Evolutionary conservation across 2,329 filamentous ascomycete species (phyloP).

Genomic region (Amphichorda felina): DNA sequence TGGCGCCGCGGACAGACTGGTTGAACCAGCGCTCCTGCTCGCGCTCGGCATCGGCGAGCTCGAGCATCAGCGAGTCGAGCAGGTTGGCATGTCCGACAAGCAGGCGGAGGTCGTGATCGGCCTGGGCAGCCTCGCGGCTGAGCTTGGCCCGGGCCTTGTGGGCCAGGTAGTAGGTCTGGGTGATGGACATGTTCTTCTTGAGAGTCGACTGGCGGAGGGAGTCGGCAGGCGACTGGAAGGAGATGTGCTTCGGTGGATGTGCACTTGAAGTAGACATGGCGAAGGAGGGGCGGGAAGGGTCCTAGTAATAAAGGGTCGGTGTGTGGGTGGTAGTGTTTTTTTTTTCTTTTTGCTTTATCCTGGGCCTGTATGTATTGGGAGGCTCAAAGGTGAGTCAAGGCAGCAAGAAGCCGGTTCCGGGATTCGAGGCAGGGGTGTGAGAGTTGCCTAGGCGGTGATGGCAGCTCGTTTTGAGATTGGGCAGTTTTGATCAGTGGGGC

Average conservation of each 20-base stretch:
- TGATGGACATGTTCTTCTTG: constrained; percentile 87
- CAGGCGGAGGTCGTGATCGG: constrained; percentile 88
- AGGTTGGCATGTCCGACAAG: constrained; percentile 98
- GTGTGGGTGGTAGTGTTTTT: neutral
- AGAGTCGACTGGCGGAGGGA: constrained; percentile 21
- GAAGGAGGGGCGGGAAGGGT: constrained; percentile 3
- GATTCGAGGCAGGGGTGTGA: constrained; percentile 3
- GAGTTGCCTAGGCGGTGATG: neutral
- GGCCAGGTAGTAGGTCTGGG: constrained; percentile 96
- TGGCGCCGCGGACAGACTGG: constrained; percentile 74
- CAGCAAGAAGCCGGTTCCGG: constrained; percentile 12
- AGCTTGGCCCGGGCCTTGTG: constrained; percentile 96
- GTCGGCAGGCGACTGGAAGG: constrained; percentile 5
- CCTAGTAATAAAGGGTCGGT: neutral
- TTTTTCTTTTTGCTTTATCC: constrained; percentile 6
- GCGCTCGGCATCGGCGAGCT: constrained; percentile 82
- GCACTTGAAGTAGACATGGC: constrained; percentile 15
- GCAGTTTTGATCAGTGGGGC: neutral
- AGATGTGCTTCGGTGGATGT: constrained; percentile 9
- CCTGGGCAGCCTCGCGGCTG: constrained; percentile 74
- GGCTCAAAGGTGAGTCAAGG: constrained; percentile 12
- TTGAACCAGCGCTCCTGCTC: constrained; percentile 99
- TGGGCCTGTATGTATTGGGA: constrained; percentile 9
- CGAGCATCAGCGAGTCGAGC: constrained; percentile 87
- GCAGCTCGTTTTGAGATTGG: neutral